These are phyloP conservation scores for Danielozyma ontarioensis DNA, from an alignment of 805 yeast genomes.

Conservation along the genomic window DNA sequence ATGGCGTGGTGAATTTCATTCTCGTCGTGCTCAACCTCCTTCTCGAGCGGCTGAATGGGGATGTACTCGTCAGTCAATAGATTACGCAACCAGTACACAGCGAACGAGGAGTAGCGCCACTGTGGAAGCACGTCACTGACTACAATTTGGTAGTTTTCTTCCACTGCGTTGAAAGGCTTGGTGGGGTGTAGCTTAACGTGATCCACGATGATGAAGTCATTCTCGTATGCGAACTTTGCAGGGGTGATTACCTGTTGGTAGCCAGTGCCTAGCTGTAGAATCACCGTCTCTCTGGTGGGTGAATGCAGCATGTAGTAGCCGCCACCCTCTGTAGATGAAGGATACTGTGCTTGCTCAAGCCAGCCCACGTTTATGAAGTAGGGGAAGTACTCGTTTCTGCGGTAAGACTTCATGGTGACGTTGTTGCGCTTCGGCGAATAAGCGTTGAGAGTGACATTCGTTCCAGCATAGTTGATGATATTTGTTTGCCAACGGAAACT, in stretches of 20 bases:
- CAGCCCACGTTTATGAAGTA: slow-evolving; percentile 16
- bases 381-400: slow-evolving; percentile 19
- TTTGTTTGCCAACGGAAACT: slow-evolving; percentile 19
- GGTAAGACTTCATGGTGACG: slow-evolving; percentile 19
- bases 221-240: slow-evolving; percentile 36
- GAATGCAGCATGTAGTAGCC: slow-evolving; percentile 26
- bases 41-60: slow-evolving; percentile 28
- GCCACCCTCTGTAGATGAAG: slow-evolving; percentile 11
- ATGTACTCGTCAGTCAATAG: slow-evolving; percentile 20
- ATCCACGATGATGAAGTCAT: slow-evolving; percentile 25
- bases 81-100: slow-evolving; percentile 33
- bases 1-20: slow-evolving; percentile 4
- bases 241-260: slow-evolving; percentile 26
- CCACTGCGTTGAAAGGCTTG: slow-evolving; percentile 38
- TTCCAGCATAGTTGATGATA: slow-evolving; percentile 16
- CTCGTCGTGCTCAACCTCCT: slow-evolving; percentile 4
- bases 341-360: slow-evolving; percentile 28
- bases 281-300: slow-evolving; percentile 4
- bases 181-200: slow-evolving; percentile 35
- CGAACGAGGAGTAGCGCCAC: slow-evolving; percentile 36
- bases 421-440: slow-evolving; percentile 23
- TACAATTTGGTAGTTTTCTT: slow-evolving; percentile 45
- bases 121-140: slow-evolving; percentile 44
- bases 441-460: slow-evolving; percentile 26
- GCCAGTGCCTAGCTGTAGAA: slow-evolving; percentile 22